Conservation (phyloP, 1,284 basidiomycete genomes). For the Vanrija humicola region DNA sequence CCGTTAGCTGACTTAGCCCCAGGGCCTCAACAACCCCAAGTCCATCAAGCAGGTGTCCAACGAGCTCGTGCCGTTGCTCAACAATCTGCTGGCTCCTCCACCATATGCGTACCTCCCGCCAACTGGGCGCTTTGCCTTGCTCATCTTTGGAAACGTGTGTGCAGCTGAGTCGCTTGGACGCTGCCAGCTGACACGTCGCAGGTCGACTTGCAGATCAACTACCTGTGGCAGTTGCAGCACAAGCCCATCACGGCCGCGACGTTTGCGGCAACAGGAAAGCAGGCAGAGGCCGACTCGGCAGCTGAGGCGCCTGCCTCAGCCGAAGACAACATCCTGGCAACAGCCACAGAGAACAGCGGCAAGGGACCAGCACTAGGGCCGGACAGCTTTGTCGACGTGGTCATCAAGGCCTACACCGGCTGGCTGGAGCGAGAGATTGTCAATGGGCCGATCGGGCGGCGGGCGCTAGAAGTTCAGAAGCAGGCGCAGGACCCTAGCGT, state of each 20-base stretch:
- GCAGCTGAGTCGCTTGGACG: not conserved
- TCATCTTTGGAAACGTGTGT: constrained; percentile 44
- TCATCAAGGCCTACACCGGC: constrained; percentile 30
- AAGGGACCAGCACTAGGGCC: constrained; percentile 41
- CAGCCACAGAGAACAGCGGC: constrained; percentile 35
- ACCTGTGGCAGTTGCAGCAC: constrained; percentile 43
- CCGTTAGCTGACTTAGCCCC: not conserved
- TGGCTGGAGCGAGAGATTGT: constrained; percentile 42
- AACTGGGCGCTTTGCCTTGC: constrained; percentile 28
- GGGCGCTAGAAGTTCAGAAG: constrained; percentile 9
- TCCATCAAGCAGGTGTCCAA: constrained; percentile 42
- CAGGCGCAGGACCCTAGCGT: not conserved
- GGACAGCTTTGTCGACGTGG: constrained; percentile 31
- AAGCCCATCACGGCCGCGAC: constrained; percentile 32
- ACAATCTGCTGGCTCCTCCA: constrained; percentile 33
- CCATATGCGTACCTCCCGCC: constrained; percentile 36
- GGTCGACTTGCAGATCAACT: constrained; percentile 48
- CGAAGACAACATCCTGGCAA: constrained; percentile 24
- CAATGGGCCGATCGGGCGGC: constrained; percentile 35
- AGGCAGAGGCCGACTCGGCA: not conserved
- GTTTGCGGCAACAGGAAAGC: constrained; percentile 6
- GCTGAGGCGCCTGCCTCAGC: not conserved
- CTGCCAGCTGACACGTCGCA: constrained; percentile 8
- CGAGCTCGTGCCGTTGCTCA: constrained; percentile 35
- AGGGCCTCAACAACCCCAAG: constrained; percentile 46